Base-by-base conservation (phyloP, 352 stramenopile genomes). In the Globisporangium orthogonon region DNA sequence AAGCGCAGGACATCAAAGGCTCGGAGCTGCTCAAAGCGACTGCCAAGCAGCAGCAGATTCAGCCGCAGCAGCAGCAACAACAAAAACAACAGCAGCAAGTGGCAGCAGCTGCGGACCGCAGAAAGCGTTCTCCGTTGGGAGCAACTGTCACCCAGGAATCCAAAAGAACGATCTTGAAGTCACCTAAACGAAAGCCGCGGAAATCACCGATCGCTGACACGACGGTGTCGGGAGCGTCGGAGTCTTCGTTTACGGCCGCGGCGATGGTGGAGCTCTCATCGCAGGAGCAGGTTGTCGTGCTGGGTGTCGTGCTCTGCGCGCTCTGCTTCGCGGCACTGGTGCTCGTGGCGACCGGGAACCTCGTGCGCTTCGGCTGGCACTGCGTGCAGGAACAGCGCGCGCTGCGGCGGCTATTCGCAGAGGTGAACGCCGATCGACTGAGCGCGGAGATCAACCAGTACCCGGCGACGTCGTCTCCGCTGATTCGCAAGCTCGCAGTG, bases 251-350 rank as follows among this genome's bases (percentile, higher is more conserved):
- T 14, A 50, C 66, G 1, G 65, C 65, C 68, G 55, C 63, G 13
- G 63, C 66, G 23, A 80, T 76, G 50, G 60, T 72, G 33, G 74
- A 87, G 60, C 64, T 90, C 35, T 74, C 76, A 46, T 63, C 65
- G 7, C 68, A 86, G 57, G 80, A 90, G 53, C 74, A 88, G 45
- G 67, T 72, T 39, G 72, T 69, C 11, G 80, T 88, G 54, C 52
- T 90, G 47, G 74, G 75, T 0, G 69, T 79, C 7, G 76, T 88
- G 50, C 54, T 87, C 14, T 72, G 67, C 9, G 65, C 67, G 10
- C 35, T 88, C 7, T 56, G 58, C 15, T 33, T 83, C 1, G n/a
- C 86, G 10, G 70, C 61, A 9, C 67, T 90, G 49, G 37, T 70
- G 3, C 14, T 70, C 18, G 64, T 58, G 1, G 55, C 74, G 3